Base-by-base conservation (phyloP, 805 yeast genomes). In the Vanderwaltozyma tropicalis region DNA sequence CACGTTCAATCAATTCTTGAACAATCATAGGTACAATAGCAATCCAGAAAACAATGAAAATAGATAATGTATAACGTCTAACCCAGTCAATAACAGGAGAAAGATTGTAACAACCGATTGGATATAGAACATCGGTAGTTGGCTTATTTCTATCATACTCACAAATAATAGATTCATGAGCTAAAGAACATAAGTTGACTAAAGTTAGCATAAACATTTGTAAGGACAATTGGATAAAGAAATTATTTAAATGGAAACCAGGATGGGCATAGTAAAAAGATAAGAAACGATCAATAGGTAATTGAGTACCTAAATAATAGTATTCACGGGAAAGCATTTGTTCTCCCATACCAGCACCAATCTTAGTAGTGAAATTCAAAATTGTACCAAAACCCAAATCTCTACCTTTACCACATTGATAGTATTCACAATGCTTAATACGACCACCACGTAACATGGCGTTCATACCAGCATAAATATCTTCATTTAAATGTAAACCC, bases 331-430 rank as follows among this genome's bases (percentile, higher is more conserved):
- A 85, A 27, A 89, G 63, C 64, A 87, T 75, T 59, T 88, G 97
- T 59, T 88, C 97, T 16, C 97, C 97, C 97, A 88, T 88, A 42
- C 97, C 97, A 34, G 95, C 92, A n/a, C 96, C 97, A 60, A 88
- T 88, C 64, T 88, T 88, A 1, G 95, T 81, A 0, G 96, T 89
- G 67, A 88, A 88, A 55, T 88, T 89, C 49, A 88, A 68, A 52
- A 88, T 86, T 0, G 96, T 83, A 5, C 88, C 83, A 61, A 88
- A 88, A 12, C 96, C 96, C 41, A 89, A 66, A 67, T 88, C 97
- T 62, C 97, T 72, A 3, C 97, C 97, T 60, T 88, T 88, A 37
- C 97, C 97, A 63, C 97, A 88, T 60, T 88, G 97, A 62, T 78
- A 87, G 60, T 81, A 88, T 56, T 88, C 96, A 61, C 95, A 82